phyloP scores from a whole-genome alignment of 2,329 filamentous ascomycete species.

The Fusarium scirpi region DNA sequence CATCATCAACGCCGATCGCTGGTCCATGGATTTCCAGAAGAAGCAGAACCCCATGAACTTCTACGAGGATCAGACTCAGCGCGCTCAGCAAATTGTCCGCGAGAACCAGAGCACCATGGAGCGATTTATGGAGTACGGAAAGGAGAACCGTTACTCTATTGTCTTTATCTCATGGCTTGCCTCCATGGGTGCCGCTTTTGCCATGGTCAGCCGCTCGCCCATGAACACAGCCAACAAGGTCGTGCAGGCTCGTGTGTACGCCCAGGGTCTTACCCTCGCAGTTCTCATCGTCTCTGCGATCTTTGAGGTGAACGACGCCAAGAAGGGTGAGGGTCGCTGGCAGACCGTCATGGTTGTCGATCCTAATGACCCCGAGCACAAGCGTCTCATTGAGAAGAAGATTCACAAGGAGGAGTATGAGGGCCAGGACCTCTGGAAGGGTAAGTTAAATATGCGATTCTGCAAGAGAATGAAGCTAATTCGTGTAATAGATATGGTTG shows the following conservation, averaged over 20 bases:
- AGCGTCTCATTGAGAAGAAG: slow-evolving; percentile 86
- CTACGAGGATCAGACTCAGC: slow-evolving; percentile 74
- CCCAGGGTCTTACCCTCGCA: slow-evolving; percentile 87
- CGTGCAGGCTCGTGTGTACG: slow-evolving; percentile 94
- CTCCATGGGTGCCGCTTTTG: slow-evolving; percentile 80
- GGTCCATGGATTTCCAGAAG: slow-evolving; percentile 73
- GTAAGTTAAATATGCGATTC: slow-evolving; percentile 57
- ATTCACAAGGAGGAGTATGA: slow-evolving; percentile 88
- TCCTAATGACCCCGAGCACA: slow-evolving; percentile 84
- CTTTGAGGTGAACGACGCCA: slow-evolving; percentile 83
- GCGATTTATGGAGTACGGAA: slow-evolving; percentile 77
- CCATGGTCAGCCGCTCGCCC: slow-evolving; percentile 80
- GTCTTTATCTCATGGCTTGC: slow-evolving; percentile 86
- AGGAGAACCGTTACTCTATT: slow-evolving; percentile 86
- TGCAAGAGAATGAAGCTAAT: slow-evolving; percentile 16
- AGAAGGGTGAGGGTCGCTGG: slow-evolving; percentile 81
- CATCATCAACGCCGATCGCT: slow-evolving; percentile 88
- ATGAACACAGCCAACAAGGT: slow-evolving; percentile 85
- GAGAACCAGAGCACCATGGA: slow-evolving; percentile 68
- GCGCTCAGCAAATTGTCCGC: slow-evolving; percentile 66
- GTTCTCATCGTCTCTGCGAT: slow-evolving; percentile 85
- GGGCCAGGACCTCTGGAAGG: slow-evolving; percentile 94
- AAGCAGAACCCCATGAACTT: slow-evolving; percentile 73
- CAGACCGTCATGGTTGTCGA: slow-evolving; percentile 86
- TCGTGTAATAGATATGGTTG: slow-evolving; percentile 76